Percentiles rank a stretch among this genome's conserved stretches.
Evolutionary conservation across 192 early-diverging fungal species (phyloP).

Genomic region (Pilobolus umbonatus): DNA sequence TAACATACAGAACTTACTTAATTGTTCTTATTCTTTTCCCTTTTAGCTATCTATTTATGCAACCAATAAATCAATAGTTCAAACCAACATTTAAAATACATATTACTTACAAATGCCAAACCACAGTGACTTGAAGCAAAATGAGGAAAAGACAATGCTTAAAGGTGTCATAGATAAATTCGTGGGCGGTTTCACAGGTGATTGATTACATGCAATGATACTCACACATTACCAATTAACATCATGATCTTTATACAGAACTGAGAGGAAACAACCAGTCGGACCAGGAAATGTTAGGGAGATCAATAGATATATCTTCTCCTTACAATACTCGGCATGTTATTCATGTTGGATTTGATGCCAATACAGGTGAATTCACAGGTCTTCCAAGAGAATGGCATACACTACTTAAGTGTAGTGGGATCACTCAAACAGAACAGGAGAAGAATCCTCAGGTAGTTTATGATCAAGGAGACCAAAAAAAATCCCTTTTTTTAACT

Average conservation of each 20-base stretch:
- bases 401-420: slow-evolving; percentile 80
- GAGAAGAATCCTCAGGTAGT: slow-evolving; percentile 79
- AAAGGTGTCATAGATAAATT: slow-evolving; percentile 51
- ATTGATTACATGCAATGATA: too few species aligned
- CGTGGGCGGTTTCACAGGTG: too few species aligned
- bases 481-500: slow-evolving; percentile 1
- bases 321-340: slow-evolving; percentile 97
- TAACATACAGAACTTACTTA: too few species aligned
- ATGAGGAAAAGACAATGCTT: slow-evolving; percentile 14
- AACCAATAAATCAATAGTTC: neutral
- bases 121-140: neutral
- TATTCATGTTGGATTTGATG: slow-evolving; percentile 96
- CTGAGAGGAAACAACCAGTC: neutral
- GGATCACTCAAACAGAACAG: slow-evolving; percentile 92
- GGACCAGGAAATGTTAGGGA: slow-evolving; percentile 9
- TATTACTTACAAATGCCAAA: slow-evolving; percentile 1
- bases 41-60: too few species aligned
- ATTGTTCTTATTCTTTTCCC: too few species aligned
- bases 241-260: neutral
- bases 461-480: neutral
- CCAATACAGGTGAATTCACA: slow-evolving; percentile 92
- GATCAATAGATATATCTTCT: slow-evolving; percentile 77
- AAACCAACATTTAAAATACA: neutral
- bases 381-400: slow-evolving; percentile 95
- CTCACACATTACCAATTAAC: neutral